Evolutionary conservation across 441 rosid genomes (phyloP), one percentile per base, ranked within the genome.

Genomic region (Adansonia grandidieri): DNA sequence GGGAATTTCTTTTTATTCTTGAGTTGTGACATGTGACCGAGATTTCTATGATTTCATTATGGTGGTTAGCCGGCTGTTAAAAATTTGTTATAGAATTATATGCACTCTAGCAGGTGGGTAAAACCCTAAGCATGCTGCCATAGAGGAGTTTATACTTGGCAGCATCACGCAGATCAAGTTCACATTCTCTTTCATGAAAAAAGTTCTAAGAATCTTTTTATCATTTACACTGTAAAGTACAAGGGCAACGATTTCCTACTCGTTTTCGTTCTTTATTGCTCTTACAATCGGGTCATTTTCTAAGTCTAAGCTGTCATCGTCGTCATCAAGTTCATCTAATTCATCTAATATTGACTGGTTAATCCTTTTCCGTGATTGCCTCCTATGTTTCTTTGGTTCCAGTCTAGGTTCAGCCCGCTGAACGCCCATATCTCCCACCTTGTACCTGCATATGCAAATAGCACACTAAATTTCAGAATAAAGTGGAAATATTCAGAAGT

Each of bases 321-420:
- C 90, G 2, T 89, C 93, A 53, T 91, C 92, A 7, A 82, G 77
- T 76, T 90, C 89, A 9, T 87, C 91, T 58, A 89, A 61, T 73
- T 89, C 94, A 32, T 86, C 82, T 47, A 88, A 71, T 71, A 88
- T 50, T 2, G 92, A 87, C 80, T 92, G 96, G 81, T 91, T 91
- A 22, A 87, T 87, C 78, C 81, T 88, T 84, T 87, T 91, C 54
- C 96, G 90, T 37, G 95, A 92, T 68, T 83, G 87, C 54, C 95
- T 90, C 77, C 97, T 83, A 61, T 93, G 92, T 86, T 92, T 93
- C 83, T 93, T 92, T 20, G 83, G 89, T 79, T 89, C 90, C 83
- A 89, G 79, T 47, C 90, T 84, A 19, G 92, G 95, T 74, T 91
- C 97, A 3, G 93, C 96, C 78, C 88, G 92, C 85, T 87, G 86